A percentile compares a stretch with the other conserved stretches of the same genome.
phyloP scores from a whole-genome alignment of 345 rosid species.

The Salix brachista region DNA sequence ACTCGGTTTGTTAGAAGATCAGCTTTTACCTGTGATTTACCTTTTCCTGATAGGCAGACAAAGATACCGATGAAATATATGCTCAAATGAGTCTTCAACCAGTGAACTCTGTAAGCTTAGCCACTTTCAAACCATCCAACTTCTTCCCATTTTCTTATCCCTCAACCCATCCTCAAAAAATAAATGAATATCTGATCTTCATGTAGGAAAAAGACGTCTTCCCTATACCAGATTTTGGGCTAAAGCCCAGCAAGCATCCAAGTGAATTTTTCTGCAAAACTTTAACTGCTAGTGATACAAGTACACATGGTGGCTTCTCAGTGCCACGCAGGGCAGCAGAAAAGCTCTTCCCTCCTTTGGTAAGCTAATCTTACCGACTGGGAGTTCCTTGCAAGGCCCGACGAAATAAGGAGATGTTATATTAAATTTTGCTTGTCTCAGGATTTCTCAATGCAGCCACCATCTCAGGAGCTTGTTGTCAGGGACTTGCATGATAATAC shows the following conservation, averaged over 20 bases:
- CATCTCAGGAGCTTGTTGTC: constrained; percentile 92
- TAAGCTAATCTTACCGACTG: constrained; percentile 28
- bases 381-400: background rate
- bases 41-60: constrained; percentile 65
- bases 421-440: constrained; percentile 16
- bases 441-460: constrained; percentile 96
- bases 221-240: constrained; percentile 82
- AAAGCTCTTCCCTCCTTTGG: constrained; percentile 93
- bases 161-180: background rate
- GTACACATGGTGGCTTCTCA: constrained; percentile 99
- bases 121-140: background rate
- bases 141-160: background rate
- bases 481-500: constrained; percentile 88
- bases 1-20: background rate
- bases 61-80: constrained; percentile 89
- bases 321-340: constrained; percentile 99
- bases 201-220: constrained; percentile 83
- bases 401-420: background rate
- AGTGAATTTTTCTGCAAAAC: constrained; percentile 93
- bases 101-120: constrained; percentile 66
- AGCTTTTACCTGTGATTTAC: background rate
- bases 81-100: constrained; percentile 98
- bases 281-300: constrained; percentile 93
- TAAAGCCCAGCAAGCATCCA: constrained; percentile 84
- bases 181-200: background rate